Evolutionary conservation across 768 basidiomycete genomes (phyloP).

Genomic region (Pleurotus djamor): DNA sequence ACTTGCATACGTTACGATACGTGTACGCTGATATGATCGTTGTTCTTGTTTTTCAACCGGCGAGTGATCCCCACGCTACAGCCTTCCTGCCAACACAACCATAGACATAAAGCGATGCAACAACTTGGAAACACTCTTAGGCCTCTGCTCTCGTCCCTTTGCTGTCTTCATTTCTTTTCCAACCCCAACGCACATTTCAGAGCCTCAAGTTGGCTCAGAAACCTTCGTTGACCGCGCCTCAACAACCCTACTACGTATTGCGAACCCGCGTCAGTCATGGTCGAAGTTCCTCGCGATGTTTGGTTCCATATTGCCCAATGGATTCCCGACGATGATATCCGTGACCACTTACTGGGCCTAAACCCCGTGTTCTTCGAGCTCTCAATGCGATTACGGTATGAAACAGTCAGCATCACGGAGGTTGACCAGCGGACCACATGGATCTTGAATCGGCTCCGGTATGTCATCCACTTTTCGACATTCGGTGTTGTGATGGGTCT

Average conservation of each 20-base stretch:
- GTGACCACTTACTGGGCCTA: not conserved
- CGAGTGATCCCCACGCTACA: not conserved
- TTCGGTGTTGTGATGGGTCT: not conserved
- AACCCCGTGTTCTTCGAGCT: slow-evolving; percentile 3
- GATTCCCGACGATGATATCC: slow-evolving; percentile 3
- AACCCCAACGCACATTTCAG: too few relatives aligned
- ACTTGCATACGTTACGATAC: not conserved
- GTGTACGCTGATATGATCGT: not conserved
- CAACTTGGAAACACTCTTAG: not conserved
- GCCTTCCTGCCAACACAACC: not conserved
- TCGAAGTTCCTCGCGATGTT: slow-evolving; percentile 1
- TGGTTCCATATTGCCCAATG: slow-evolving; percentile 2
- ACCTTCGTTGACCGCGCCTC: not conserved
- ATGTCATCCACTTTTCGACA: not conserved
- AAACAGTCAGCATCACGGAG: slow-evolving; percentile 1
- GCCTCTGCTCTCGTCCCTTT: too few relatives aligned
- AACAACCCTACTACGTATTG: not conserved
- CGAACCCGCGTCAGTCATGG: not conserved
- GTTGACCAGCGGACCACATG: not conserved
- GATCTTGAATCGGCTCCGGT: slow-evolving; percentile 3
- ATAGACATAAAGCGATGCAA: not conserved
- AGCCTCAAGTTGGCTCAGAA: too few relatives aligned
- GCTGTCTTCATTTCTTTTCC: too few relatives aligned
- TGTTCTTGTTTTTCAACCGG: not conserved
- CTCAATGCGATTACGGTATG: slow-evolving; percentile 3